Percentiles rank a stretch among this genome's conserved stretches.
These are phyloP conservation scores for Cicer judaicum DNA, from an alignment of 306 rosid species.

Conservation along the genomic window DNA sequence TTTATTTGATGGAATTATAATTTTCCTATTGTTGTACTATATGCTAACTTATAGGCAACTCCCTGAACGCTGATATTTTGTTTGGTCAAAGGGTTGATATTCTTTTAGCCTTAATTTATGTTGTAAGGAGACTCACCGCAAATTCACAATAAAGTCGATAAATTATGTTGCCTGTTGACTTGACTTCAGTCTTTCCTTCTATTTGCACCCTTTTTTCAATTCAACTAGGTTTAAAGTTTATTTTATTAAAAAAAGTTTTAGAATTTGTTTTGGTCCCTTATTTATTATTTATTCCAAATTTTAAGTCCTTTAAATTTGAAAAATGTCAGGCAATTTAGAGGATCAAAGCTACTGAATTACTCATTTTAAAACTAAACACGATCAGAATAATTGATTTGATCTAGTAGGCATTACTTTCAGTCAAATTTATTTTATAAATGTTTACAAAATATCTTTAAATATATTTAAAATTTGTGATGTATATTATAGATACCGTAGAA, in stretches of 20 bases:
- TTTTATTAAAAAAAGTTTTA: neutral
- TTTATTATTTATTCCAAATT: no score
- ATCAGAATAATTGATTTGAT: no score
- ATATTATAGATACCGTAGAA: no score
- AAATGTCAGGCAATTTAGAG: no score
- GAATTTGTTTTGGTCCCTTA: no score
- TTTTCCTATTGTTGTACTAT: neutral
- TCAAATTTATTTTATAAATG: no score
- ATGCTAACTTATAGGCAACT: neutral
- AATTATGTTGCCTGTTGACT: neutral
- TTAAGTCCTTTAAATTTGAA: no score
- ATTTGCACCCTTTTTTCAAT: neutral
- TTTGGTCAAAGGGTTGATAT: slow-evolving; percentile 14
- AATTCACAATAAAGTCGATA: neutral
- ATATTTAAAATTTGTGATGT: no score
- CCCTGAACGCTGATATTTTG: slow-evolving; percentile 27
- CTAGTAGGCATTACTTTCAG: no score
- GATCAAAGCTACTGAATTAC: no score
- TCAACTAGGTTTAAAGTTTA: neutral
- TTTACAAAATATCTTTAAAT: no score
- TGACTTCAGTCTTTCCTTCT: neutral
- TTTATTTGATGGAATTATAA: slow-evolving; percentile 26
- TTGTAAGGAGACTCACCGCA: slow-evolving; percentile 14
- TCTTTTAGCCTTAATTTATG: slow-evolving; percentile 21
- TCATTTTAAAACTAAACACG: no score